These are phyloP conservation scores for Ostreobium quekettii DNA, from an alignment of 139 green algal species.

Conservation along the genomic window DNA sequence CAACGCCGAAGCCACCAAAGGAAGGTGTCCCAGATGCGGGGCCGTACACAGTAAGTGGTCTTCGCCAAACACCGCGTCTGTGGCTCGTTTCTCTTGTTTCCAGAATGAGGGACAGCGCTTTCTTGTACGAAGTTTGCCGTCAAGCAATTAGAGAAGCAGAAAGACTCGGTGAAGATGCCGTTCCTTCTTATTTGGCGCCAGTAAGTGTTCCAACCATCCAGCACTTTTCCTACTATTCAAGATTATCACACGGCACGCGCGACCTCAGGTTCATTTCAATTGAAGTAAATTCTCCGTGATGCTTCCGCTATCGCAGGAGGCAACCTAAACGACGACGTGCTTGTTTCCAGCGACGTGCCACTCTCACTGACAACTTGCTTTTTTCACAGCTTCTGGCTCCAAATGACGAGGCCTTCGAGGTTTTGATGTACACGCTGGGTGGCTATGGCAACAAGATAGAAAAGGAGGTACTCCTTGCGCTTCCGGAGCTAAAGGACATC, in stretches of 20 bases:
- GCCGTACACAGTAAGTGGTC: constrained; percentile 9
- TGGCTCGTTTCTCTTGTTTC: background rate
- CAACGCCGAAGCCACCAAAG: constrained; percentile 7
- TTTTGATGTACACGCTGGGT: constrained; percentile 37
- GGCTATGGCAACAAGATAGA: constrained; percentile 28
- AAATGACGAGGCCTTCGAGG: constrained; percentile 45
- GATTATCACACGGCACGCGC: no score
- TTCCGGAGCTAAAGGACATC: constrained; percentile 54
- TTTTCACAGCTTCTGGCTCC: constrained; percentile 44
- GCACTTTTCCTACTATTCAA: no score
- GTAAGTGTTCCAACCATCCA: no score
- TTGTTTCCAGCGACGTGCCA: no score
- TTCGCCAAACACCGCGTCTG: background rate
- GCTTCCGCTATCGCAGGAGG: no score
- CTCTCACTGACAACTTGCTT: background rate
- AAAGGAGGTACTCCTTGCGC: constrained; percentile 30
- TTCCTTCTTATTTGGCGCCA: no score
- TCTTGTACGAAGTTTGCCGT: background rate
- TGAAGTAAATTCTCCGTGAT: no score
- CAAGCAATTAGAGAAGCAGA: no score
- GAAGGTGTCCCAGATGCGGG: constrained; percentile 7
- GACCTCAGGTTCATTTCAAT: no score
- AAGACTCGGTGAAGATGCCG: no score
- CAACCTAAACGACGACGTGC: background rate
- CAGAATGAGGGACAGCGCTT: background rate